Percentiles rank a stretch among this genome's conserved stretches.
Evolutionary conservation across 164 flowering plant species (phyloP).

Genomic region (Macadamia integrifolia): DNA sequence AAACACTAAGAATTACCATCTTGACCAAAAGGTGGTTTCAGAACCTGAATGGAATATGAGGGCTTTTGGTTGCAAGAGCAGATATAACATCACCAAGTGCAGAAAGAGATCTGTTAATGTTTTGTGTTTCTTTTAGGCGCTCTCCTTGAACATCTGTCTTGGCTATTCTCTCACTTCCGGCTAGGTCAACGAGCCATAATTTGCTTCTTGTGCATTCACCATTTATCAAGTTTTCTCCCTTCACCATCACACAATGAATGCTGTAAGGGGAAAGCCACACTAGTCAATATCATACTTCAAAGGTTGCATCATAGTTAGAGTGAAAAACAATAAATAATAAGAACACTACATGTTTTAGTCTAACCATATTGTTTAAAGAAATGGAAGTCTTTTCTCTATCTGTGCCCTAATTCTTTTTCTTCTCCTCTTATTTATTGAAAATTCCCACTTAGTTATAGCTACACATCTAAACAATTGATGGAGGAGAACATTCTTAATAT

Average conservation of each 20-base stretch:
- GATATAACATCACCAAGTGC: conserved; percentile 99
- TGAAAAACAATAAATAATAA: too few relatives aligned
- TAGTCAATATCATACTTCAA: conserved; percentile 6
- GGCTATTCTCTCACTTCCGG: conserved; percentile 94
- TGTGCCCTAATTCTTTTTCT: too few relatives aligned
- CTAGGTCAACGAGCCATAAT: conserved; percentile 91
- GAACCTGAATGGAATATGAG: conserved; percentile 93
- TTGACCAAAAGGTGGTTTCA: conserved; percentile 1
- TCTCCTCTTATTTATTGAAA: too few relatives aligned
- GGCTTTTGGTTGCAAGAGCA: conserved; percentile 83
- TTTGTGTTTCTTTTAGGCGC: conserved; percentile 88
- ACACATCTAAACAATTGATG: too few relatives aligned
- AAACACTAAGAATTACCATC: neutral
- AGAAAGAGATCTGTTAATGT: conserved; percentile 86
- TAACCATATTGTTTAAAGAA: too few relatives aligned
- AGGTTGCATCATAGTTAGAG: too few relatives aligned
- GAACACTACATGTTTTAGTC: too few relatives aligned
- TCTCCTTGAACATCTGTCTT: conserved; percentile 97
- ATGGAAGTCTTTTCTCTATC: too few relatives aligned
- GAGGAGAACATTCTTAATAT: too few relatives aligned
- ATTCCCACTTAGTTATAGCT: too few relatives aligned
- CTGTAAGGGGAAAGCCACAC: conserved; percentile 32
- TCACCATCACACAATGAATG: conserved; percentile 95
- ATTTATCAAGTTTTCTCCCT: conserved; percentile 75
- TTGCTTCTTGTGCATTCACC: conserved; percentile 96